Base-by-base conservation (phyloP, 208 protist genomes). In the Balamuthia mandrillaris region DNA sequence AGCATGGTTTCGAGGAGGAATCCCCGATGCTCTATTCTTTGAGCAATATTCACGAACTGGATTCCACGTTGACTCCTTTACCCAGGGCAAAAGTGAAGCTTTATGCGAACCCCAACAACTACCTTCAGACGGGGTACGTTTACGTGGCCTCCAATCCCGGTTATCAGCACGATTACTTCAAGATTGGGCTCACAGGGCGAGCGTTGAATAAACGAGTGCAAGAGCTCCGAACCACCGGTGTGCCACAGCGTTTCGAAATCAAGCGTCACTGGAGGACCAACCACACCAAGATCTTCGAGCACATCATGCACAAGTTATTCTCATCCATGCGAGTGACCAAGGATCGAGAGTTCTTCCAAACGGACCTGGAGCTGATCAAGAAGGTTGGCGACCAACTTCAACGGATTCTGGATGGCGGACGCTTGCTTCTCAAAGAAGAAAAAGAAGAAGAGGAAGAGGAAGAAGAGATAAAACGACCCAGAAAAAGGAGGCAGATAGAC, bases 271-370 rank as follows among this genome's bases (percentile, higher is more conserved):
- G 63, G 63, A 7, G 5, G 18, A 72, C 63, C 35, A 9, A 45
- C 14, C 14, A 72, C 63, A 7, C 6, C n/a, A 14, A 7, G 18
- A 41, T 72, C 29, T 72, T 72, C 33, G 63, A 72, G 33, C 2
- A 4, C 31, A 21, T 72, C 29, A 72, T 72, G 63, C 63, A 72
- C 63, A 39, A 45, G 29, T 41, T 72, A 33, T 72, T 72, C 63
- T 21, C 35, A 7, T 42, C 63, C 14, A 41, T 72, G 63, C 63
- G 63, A 21, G 33, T 37, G 63, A 45, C 9, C 35, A 72, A 72
- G 63, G 31, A 72, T 7, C 63, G 63, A 33, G 63, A 72, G 33
- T 72, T 72, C 63, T 72, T 72, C 63, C 63, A 72, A 41, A 31
- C 16, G 16, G 63, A 72, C 4, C 63, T 72, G n/a, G 37, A 72